A percentile compares a stretch with the other conserved stretches of the same genome.
Evolutionary conservation across 805 yeast genomes (phyloP).

Genomic region (Suhomyces kilbournensis): DNA sequence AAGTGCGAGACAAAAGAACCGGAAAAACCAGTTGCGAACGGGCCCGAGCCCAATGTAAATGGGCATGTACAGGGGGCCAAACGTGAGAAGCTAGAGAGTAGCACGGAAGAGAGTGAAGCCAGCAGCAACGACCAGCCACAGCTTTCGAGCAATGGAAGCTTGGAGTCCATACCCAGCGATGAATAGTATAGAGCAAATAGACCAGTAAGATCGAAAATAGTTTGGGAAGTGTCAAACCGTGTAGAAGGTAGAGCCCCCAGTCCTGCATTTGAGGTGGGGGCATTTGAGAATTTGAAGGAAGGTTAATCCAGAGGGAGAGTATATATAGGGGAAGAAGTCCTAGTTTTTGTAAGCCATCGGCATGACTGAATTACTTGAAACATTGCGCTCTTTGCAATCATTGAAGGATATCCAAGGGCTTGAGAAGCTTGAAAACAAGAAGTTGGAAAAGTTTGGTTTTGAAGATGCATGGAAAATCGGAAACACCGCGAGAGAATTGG

Average conservation of each 20-base stretch:
- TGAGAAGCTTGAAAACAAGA: conserved; percentile 21
- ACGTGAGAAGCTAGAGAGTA: background rate
- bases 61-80: background rate
- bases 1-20: background rate
- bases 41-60: background rate
- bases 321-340: background rate
- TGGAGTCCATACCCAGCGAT: background rate
- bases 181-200: background rate
- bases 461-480: conserved; percentile 50
- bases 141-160: background rate
- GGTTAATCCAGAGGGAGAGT: background rate
- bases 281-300: background rate
- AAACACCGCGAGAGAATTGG: conserved; percentile 33
- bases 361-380: conserved; percentile 11
- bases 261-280: background rate
- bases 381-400: conserved; percentile 8
- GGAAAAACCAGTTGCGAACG: background rate
- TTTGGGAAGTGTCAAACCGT: background rate
- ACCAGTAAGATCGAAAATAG: background rate
- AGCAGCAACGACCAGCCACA: background rate
- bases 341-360: background rate
- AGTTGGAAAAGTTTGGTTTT: conserved; percentile 25
- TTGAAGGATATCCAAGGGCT: conserved; percentile 7
- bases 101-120: background rate
- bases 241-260: background rate